phyloP scores from a whole-genome alignment of 2,329 filamentous ascomycete genomes.

The Hypoxylon sp. region DNA sequence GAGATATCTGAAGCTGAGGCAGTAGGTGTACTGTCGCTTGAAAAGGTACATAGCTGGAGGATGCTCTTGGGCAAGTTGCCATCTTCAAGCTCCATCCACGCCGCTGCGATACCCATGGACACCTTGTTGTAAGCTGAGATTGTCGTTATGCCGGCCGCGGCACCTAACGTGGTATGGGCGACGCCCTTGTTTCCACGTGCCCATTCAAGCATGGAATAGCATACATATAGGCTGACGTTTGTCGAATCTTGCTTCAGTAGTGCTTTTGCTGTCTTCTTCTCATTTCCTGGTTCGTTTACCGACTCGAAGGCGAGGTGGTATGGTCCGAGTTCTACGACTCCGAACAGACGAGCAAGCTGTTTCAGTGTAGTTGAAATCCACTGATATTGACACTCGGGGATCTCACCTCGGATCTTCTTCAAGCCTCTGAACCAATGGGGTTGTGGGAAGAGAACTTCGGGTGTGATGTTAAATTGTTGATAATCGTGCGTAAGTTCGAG shows the following conservation, averaged over 20 bases:
- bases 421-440: slow-evolving; percentile 56
- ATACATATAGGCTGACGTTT: slow-evolving; percentile 76
- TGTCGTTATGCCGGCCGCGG: slow-evolving; percentile 60
- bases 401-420: slow-evolving; percentile 29
- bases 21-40: slow-evolving; percentile 43
- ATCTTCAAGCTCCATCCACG: slow-evolving; percentile 69
- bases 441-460: slow-evolving; percentile 61
- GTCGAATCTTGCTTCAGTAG: slow-evolving; percentile 74
- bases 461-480: slow-evolving; percentile 37
- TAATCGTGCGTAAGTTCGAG: slow-evolving; percentile 39
- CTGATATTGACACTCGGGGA: slow-evolving; percentile 48
- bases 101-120: slow-evolving; percentile 67
- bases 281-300: slow-evolving; percentile 58
- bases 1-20: slow-evolving; percentile 22
- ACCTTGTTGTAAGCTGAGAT: slow-evolving; percentile 38
- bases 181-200: slow-evolving; percentile 63
- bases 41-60: slow-evolving; percentile 51
- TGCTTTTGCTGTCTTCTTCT: slow-evolving; percentile 75
- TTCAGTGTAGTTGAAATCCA: slow-evolving; percentile 65
- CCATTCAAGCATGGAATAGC: slow-evolving; percentile 77
- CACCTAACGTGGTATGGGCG: slow-evolving; percentile 70
- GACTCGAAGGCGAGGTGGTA: slow-evolving; percentile 76
- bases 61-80: slow-evolving; percentile 48
- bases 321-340: slow-evolving; percentile 65
- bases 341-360: slow-evolving; percentile 58